phyloP scores from a whole-genome alignment of 2,329 filamentous ascomycete genomes.

The Aulographum hederae region DNA sequence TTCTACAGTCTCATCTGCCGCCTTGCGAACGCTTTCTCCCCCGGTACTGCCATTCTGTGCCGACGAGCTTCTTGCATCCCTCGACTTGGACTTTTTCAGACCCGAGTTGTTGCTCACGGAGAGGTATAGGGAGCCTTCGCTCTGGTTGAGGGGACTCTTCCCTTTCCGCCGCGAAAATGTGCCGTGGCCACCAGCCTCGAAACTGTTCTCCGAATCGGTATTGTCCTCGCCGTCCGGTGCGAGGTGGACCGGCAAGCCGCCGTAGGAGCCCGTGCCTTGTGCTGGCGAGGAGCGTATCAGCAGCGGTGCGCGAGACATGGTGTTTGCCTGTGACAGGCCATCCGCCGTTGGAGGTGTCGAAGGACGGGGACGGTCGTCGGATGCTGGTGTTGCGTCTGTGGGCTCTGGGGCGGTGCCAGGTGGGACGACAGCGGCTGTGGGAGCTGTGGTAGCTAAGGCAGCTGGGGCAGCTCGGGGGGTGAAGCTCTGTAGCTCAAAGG shows the following conservation, averaged over 20 bases:
- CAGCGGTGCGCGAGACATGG: constrained; percentile 34
- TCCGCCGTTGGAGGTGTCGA: no score
- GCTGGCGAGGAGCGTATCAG: constrained; percentile 41
- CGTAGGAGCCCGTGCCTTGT: constrained; percentile 42
- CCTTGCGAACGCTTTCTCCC: constrained; percentile 5
- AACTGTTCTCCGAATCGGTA: constrained; percentile 16
- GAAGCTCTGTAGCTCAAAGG: no score
- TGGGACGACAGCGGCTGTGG: no score
- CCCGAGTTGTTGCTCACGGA: constrained; percentile 1
- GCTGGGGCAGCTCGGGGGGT: no score
- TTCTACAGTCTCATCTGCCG: constrained; percentile 9
- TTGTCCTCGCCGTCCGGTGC: constrained; percentile 16
- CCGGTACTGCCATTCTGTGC: not conserved
- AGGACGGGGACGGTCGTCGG: no score
- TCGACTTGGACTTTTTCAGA: no score
- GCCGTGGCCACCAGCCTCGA: no score
- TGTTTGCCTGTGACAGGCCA: not conserved
- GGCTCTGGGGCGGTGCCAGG: no score
- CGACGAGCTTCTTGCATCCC: constrained; percentile 7
- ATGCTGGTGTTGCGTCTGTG: no score
- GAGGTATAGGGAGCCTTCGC: constrained; percentile 12
- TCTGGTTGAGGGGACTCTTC: constrained; percentile 7
- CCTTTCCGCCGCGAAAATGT: constrained; percentile 8
- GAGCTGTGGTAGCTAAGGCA: no score
- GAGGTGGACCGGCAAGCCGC: constrained; percentile 32